These are phyloP conservation scores for Cladosporium austrohemisphaericum DNA, from an alignment of 2,329 filamentous ascomycete genomes.

Conservation along the genomic window DNA sequence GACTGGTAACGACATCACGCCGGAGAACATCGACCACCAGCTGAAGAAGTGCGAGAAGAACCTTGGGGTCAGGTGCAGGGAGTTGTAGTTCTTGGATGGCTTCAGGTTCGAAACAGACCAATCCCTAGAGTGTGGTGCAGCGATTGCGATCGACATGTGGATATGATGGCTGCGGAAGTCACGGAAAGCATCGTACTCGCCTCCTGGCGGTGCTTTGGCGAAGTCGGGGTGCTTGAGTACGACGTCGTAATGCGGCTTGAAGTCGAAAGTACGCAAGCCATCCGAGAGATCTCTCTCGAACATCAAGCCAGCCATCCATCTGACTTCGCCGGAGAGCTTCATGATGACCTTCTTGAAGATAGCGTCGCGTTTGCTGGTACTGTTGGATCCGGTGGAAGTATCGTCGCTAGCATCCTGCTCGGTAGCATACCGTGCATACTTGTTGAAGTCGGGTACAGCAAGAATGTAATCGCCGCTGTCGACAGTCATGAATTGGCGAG, in stretches of 20 bases:
- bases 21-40: conserved; percentile 97
- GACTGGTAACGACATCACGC: conserved; percentile 89
- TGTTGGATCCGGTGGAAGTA: conserved; percentile 57
- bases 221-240: conserved; percentile 76
- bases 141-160: conserved; percentile 86
- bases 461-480: conserved; percentile 94
- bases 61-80: conserved; percentile 86
- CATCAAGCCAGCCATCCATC: conserved; percentile 84
- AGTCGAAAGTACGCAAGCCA: conserved; percentile 75
- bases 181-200: conserved; percentile 82
- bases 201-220: conserved; percentile 54
- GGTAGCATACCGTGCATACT: conserved; percentile 69
- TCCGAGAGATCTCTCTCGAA: conserved; percentile 80
- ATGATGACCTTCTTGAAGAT: conserved; percentile 97
- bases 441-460: conserved; percentile 88
- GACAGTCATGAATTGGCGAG: conserved; percentile 90
- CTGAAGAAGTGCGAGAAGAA: conserved; percentile 98
- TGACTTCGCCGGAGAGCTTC: conserved; percentile 95
- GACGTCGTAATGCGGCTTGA: conserved; percentile 88
- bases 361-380: conserved; percentile 67
- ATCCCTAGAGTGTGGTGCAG: conserved; percentile 80
- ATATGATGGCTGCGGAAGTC: conserved; percentile 98
- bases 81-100: conserved; percentile 88
- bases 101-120: conserved; percentile 74
- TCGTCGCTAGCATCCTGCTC: conserved; percentile 45